Conservation (phyloP, 768 basidiomycete species). For the Termitomyces sp. region DNA sequence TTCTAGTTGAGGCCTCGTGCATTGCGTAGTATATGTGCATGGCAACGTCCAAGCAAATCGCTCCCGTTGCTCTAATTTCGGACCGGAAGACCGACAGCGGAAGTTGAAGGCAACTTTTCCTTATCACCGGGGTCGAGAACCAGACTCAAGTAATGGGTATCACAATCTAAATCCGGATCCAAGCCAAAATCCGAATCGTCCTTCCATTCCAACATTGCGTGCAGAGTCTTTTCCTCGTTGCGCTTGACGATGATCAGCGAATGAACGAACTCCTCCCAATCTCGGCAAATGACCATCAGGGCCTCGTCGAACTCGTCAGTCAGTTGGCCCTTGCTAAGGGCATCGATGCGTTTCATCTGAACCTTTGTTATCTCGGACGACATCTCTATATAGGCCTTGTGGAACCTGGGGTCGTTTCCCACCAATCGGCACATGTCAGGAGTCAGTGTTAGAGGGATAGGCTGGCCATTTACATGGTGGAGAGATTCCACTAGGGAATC, state of each 20-base stretch:
- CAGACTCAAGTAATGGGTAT: constrained; percentile 1
- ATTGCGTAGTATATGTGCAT: not conserved
- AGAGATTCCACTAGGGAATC: not conserved
- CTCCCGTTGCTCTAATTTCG: not conserved
- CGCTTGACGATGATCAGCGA: not conserved
- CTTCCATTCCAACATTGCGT: not conserved
- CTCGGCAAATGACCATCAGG: not conserved
- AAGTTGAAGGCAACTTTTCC: not conserved
- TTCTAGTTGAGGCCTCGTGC: not conserved
- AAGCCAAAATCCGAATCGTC: not conserved
- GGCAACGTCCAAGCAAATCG: not conserved
- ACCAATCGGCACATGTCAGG: constrained; percentile 6
- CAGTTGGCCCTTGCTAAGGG: not conserved
- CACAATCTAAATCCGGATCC: not conserved
- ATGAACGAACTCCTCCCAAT: constrained; percentile 5
- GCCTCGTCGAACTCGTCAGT: not conserved
- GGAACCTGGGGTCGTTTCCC: not conserved
- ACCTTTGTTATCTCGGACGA: not conserved
- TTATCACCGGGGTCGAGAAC: not conserved
- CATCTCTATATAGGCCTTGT: not conserved
- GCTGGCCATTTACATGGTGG: not conserved
- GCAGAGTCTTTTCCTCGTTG: not conserved
- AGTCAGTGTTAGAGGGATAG: not conserved
- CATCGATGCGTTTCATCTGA: constrained; percentile 4
- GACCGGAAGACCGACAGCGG: not conserved